A percentile compares a stretch with the other conserved stretches of the same genome.
These are phyloP conservation scores for Pelomyxa schiedti DNA, from an alignment of 78 protist species.

Conservation along the genomic window DNA sequence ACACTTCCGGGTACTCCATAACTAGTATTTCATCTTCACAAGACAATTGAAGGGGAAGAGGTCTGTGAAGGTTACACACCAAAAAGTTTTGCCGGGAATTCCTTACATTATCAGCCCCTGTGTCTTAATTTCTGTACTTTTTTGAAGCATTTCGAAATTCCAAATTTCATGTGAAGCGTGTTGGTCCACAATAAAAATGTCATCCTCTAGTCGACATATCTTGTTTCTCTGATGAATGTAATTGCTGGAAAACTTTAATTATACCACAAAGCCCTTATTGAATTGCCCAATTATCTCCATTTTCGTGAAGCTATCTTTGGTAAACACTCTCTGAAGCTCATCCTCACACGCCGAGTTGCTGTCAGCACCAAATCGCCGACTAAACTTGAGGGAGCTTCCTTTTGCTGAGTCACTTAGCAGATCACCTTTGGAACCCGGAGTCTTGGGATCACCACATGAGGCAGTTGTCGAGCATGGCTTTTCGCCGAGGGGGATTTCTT, in stretches of 20 bases:
- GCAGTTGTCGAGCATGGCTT: too few relatives aligned
- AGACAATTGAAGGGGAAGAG: slow-evolving; percentile 1
- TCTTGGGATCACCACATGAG: too few relatives aligned
- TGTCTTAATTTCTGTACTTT: neutral
- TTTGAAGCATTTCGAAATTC: slow-evolving; percentile 65
- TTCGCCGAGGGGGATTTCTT: too few relatives aligned
- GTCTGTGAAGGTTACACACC: too few relatives aligned
- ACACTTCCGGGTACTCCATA: neutral
- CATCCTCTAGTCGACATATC: slow-evolving; percentile 41
- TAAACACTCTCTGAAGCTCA: slow-evolving; percentile 14
- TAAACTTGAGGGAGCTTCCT: neutral
- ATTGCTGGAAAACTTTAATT: too few relatives aligned
- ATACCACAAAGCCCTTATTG: slow-evolving; percentile 84
- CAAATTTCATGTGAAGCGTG: slow-evolving; percentile 95
- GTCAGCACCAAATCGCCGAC: neutral
- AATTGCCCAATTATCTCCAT: slow-evolving; percentile 88
- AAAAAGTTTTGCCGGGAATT: too few relatives aligned
- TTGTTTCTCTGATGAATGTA: too few relatives aligned
- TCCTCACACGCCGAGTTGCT: neutral
- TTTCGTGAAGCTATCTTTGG: slow-evolving; percentile 39
- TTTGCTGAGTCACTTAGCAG: neutral
- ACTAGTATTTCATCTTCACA: slow-evolving; percentile 1
- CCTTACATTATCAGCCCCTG: slow-evolving; percentile 43
- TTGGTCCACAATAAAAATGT: slow-evolving; percentile 80
- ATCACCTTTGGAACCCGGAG: too few relatives aligned